phyloP scores from a whole-genome alignment of 1,284 basidiomycete genomes.

The Blastosporella zonata region DNA sequence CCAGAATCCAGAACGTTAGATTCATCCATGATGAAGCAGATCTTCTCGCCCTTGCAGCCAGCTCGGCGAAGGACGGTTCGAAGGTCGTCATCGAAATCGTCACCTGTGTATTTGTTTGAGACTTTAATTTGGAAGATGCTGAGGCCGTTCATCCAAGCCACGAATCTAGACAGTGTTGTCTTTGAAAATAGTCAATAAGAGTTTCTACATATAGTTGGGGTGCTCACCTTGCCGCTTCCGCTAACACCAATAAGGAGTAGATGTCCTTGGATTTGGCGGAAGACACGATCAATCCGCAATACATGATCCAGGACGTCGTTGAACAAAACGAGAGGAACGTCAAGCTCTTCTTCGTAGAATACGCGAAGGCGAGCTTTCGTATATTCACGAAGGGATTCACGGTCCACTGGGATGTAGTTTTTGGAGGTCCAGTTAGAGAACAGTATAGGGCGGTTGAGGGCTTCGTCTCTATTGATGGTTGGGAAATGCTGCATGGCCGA shows the following conservation, averaged over 20 bases:
- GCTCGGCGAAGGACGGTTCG: constrained; percentile 90
- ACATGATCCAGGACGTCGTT: constrained; percentile 99
- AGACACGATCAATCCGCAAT: constrained; percentile 96
- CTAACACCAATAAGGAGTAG: constrained; percentile 95
- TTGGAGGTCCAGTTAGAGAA: constrained; percentile 99
- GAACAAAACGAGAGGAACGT: constrained; percentile 97
- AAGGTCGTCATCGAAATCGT: constrained; percentile 98
- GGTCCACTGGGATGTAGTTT: constrained; percentile 92
- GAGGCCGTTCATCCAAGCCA: constrained; percentile 99
- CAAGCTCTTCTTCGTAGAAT: constrained; percentile 97
- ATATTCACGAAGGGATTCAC: constrained; percentile 92
- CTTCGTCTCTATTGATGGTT: constrained; percentile 82
- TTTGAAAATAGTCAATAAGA: constrained; percentile 31
- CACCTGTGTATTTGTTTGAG: constrained; percentile 97
- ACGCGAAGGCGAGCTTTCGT: constrained; percentile 94
- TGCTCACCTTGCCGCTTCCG: constrained; percentile 90
- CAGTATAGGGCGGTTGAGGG: constrained; percentile 85
- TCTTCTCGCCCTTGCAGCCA: constrained; percentile 98
- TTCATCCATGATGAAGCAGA: constrained; percentile 99
- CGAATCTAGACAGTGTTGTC: constrained; percentile 97
- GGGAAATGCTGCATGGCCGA: constrained; percentile 90
- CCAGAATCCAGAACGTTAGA: constrained; percentile 98
- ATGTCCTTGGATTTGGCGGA: constrained; percentile 97
- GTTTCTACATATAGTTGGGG: not conserved
- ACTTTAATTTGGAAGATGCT: constrained; percentile 99